Evolutionary conservation across 78 protist genomes (phyloP), one percentile per base, ranked within the genome.

Genomic region (Creolimax fragrantissima): DNA sequence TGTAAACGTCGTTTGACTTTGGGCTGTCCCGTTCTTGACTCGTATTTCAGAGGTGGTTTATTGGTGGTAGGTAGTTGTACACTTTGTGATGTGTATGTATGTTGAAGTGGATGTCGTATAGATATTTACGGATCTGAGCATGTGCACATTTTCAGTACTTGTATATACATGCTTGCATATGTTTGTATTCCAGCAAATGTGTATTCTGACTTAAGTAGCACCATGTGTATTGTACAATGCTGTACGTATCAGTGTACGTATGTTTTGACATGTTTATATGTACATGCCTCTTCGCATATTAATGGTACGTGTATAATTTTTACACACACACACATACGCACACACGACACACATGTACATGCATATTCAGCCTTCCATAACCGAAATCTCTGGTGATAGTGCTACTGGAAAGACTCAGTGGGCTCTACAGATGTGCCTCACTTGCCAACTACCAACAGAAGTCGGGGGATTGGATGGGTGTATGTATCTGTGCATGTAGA

Each of bases 381-480:
- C 84, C n/a, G 94, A 92, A 89, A 24, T 92, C 24, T 47, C 42
- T 3, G 94, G 94, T 37, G 94, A 67, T 3, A 83, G 92, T 3
- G 58, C 81, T 4, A 4, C 85, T 35, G 94, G 94, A 47, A 92
- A 92, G 92, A 89, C 92, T 39, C 94, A 92, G 89, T 44, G 90
- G 7, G 32, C 4, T 17, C 81, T 92, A 41, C 94, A 92, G 44
- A 35, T 44, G 39, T 43, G 43, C 7, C 92, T 92, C 11, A 2
- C 44, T 2, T 45, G 43, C 39, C 94, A 92, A 84, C 94, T 89
- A 24, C 94, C 94, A 11, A n/a, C 0, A 3, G 35, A 2, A 3
- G 3, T 4, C 2, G 94, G 94, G 67, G 94, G 94, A 0, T 91
- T 92, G 7, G 89, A 44, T 41, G 94, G 92, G 41, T 43, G 74